A percentile compares a stretch with the other conserved stretches of the same genome.
Conservation (phyloP, 2,329 filamentous ascomycete species). For the Colletotrichum sp. region DNA sequence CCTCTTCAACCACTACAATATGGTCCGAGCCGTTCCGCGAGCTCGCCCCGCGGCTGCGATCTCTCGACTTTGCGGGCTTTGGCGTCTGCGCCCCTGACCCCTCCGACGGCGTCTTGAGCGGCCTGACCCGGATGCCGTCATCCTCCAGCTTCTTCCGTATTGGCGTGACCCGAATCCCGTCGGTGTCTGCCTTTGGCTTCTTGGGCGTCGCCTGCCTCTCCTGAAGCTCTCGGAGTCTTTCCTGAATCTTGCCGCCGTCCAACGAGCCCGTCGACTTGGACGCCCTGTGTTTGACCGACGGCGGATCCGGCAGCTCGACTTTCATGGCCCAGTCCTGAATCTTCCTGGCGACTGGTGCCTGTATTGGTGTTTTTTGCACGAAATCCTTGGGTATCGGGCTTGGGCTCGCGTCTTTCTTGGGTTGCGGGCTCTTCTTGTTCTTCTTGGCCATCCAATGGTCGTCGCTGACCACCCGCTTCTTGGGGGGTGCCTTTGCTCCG, state of each 20-base stretch:
- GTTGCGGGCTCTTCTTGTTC: constrained; percentile 52
- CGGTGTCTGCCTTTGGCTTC: constrained; percentile 31
- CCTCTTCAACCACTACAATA: constrained; percentile 30
- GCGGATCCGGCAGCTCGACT: constrained; percentile 54
- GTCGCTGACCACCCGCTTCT: constrained; percentile 92
- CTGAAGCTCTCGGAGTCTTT: constrained; percentile 21
- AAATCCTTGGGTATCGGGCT: constrained; percentile 65
- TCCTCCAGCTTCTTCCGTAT: constrained; percentile 34
- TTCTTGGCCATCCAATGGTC: constrained; percentile 80
- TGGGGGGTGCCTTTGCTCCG: constrained; percentile 67
- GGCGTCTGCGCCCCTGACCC: constrained; percentile 24
- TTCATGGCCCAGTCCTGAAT: constrained; percentile 66
- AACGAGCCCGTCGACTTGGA: constrained; percentile 38
- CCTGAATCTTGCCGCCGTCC: constrained; percentile 30
- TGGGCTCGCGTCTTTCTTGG: constrained; percentile 33
- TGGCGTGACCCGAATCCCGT: constrained; percentile 51
- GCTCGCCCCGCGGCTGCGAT: constrained; percentile 25
- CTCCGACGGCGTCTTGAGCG: constrained; percentile 16
- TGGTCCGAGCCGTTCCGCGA: constrained; percentile 27
- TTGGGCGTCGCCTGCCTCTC: constrained; percentile 11
- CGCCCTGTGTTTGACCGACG: constrained; percentile 39
- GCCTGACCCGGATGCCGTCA: constrained; percentile 38
- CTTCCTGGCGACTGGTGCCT: constrained; percentile 62
- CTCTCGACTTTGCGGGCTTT: constrained; percentile 23
- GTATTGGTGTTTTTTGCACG: constrained; percentile 55